phyloP scores from a whole-genome alignment of 176 grass and related monocot species.

The Oryza glaberrima region DNA sequence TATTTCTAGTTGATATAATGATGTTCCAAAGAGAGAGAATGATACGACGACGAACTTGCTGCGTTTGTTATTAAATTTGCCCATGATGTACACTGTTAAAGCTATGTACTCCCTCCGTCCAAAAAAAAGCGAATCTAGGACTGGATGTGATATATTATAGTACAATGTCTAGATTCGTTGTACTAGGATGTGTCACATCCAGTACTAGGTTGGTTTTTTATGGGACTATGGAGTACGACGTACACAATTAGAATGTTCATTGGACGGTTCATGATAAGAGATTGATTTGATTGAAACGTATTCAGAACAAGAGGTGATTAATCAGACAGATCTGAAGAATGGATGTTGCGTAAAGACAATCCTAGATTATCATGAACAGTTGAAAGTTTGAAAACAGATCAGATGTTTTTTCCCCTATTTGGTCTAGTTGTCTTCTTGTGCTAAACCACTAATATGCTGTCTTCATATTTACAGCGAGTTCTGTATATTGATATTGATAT shows the following conservation, averaged over 20 bases:
- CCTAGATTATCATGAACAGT: background rate
- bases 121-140: too few species aligned
- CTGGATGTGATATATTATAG: too few species aligned
- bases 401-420: background rate
- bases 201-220: too few species aligned
- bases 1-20: background rate
- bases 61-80: background rate
- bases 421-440: constrained; percentile 17
- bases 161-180: too few species aligned
- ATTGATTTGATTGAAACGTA: background rate
- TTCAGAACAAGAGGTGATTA: background rate
- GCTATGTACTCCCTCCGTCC: background rate
- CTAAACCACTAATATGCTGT: constrained; percentile 18
- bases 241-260: background rate
- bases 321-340: background rate
- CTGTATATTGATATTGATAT: constrained; percentile 93
- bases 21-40: background rate
- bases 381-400: background rate
- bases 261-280: background rate
- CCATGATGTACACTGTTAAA: constrained; percentile 1
- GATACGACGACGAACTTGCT: background rate
- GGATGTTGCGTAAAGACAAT: background rate
- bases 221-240: too few species aligned
- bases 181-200: too few species aligned
- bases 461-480: constrained; percentile 60